Percentiles rank a stretch among this genome's conserved stretches.
phyloP scores from a whole-genome alignment of 495 filamentous ascomycete genomes.

The Hyaloscypha variabilis region DNA sequence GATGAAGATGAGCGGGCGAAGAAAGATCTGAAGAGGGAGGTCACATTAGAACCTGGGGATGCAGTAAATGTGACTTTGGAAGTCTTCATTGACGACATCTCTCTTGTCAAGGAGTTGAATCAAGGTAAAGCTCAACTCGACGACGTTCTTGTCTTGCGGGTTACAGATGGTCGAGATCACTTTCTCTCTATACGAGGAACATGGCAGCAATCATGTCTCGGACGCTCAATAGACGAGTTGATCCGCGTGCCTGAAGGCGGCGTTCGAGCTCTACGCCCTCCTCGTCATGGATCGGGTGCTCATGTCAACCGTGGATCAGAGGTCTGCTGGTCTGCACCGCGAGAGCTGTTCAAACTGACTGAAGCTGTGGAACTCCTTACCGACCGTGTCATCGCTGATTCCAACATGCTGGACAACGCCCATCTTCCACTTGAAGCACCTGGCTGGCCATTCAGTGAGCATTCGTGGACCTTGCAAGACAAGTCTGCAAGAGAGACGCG shows the following conservation, averaged over 20 bases:
- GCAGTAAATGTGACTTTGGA: conserved; percentile 69
- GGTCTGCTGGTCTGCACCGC: conserved; percentile 71
- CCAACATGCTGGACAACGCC: conserved; percentile 72
- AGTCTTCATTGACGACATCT: conserved; percentile 61
- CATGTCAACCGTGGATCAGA: conserved; percentile 26
- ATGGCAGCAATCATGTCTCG: conserved; percentile 85
- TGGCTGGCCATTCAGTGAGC: conserved; percentile 77
- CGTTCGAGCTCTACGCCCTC: conserved; percentile 24
- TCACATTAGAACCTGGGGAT: conserved; percentile 81
- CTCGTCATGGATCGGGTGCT: conserved; percentile 14
- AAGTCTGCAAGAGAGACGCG: conserved; percentile 24
- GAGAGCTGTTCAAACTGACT: conserved; percentile 86
- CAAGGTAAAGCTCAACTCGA: conserved; percentile 65
- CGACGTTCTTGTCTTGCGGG: conserved; percentile 88
- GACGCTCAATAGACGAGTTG: conserved; percentile 79
- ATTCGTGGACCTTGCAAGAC: conserved; percentile 36
- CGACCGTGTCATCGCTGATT: conserved; percentile 78
- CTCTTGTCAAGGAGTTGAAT: conserved; percentile 73
- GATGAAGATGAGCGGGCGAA: conserved; percentile 35
- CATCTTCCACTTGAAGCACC: conserved; percentile 47
- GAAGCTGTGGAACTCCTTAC: conserved; percentile 76
- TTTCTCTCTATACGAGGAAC: conserved; percentile 79
- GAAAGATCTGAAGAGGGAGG: conserved; percentile 45
- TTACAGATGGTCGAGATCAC: conserved; percentile 83
- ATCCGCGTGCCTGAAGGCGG: conserved; percentile 76